phyloP scores from a whole-genome alignment of 2,329 filamentous ascomycete genomes.

The Scleromitrula shiraiana region DNA sequence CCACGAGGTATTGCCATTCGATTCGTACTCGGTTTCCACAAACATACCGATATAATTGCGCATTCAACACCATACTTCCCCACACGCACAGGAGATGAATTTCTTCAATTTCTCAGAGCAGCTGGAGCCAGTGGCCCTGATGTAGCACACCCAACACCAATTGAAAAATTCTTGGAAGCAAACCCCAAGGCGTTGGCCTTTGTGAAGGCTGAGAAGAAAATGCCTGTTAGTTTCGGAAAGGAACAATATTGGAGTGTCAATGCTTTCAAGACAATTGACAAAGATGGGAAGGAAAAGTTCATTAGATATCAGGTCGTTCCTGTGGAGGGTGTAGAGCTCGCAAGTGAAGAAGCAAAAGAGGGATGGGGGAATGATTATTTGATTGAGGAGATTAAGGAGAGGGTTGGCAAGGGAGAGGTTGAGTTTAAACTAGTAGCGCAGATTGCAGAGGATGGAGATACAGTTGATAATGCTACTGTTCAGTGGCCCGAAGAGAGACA shows the following conservation, averaged over 20 bases:
- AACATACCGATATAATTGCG: slow-evolving; percentile 48
- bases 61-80: slow-evolving; percentile 48
- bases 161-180: slow-evolving; percentile 36
- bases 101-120: slow-evolving; percentile 41
- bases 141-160: slow-evolving; percentile 8
- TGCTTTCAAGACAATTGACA: slow-evolving; percentile 39
- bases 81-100: slow-evolving; percentile 42
- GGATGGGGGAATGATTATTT: slow-evolving; percentile 37
- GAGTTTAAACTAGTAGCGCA: slow-evolving; percentile 44
- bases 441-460: slow-evolving; percentile 40
- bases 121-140: slow-evolving; percentile 26
- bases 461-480: slow-evolving; percentile 40
- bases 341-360: slow-evolving; percentile 33
- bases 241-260: slow-evolving; percentile 42
- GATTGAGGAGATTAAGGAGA: slow-evolving; percentile 38
- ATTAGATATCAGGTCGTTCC: slow-evolving; percentile 44
- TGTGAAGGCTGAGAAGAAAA: slow-evolving; percentile 41
- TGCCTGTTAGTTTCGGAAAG: slow-evolving; percentile 40
- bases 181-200: slow-evolving; percentile 42
- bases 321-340: slow-evolving; percentile 33
- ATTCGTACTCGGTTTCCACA: slow-evolving; percentile 38
- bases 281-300: slow-evolving; percentile 35
- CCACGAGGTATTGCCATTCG: slow-evolving; percentile 42
- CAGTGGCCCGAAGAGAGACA: slow-evolving; percentile 45
- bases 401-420: slow-evolving; percentile 29